Percentiles rank a stretch among this genome's conserved stretches.
phyloP scores from a whole-genome alignment of 352 stramenopile genomes.

The Globisporangium cystogenes region DNA sequence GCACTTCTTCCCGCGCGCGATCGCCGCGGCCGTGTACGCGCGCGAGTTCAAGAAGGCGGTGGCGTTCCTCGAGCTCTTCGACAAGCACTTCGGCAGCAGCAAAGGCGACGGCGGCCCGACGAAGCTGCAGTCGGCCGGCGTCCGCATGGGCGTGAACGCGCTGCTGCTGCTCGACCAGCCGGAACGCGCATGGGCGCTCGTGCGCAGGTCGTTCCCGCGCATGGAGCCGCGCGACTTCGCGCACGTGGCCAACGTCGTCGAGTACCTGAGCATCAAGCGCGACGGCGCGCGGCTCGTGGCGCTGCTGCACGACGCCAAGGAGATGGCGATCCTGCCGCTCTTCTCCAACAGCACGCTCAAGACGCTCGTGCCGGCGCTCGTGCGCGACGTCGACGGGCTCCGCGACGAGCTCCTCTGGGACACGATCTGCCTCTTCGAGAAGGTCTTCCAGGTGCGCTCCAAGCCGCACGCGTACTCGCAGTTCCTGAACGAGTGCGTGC shows the following conservation, averaged over 20 bases:
- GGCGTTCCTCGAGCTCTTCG: conserved; percentile 30
- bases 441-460: conserved; percentile 25
- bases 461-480: conserved; percentile 29
- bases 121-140: conserved; percentile 26
- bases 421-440: conserved; percentile 21
- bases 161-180: conserved; percentile 44
- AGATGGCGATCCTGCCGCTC: conserved; percentile 18
- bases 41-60: conserved; percentile 43
- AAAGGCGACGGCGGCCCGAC: background rate
- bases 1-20: conserved; percentile 41
- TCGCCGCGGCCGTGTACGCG: conserved; percentile 44
- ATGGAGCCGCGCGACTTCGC: conserved; percentile 19
- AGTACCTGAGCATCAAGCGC: conserved; percentile 36
- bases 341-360: conserved; percentile 35
- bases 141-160: conserved; percentile 55
- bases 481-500: conserved; percentile 38
- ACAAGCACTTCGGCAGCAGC: conserved; percentile 11
- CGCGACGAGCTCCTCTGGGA: conserved; percentile 31
- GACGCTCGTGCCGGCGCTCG: conserved; percentile 31
- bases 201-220: conserved; percentile 22
- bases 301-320: conserved; percentile 28
- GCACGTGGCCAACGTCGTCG: conserved; percentile 37
- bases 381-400: conserved; percentile 23
- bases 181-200: conserved; percentile 29
- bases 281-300: conserved; percentile 22